phyloP scores from a whole-genome alignment of 805 yeast genomes.

The Metschnikowia lunata region DNA sequence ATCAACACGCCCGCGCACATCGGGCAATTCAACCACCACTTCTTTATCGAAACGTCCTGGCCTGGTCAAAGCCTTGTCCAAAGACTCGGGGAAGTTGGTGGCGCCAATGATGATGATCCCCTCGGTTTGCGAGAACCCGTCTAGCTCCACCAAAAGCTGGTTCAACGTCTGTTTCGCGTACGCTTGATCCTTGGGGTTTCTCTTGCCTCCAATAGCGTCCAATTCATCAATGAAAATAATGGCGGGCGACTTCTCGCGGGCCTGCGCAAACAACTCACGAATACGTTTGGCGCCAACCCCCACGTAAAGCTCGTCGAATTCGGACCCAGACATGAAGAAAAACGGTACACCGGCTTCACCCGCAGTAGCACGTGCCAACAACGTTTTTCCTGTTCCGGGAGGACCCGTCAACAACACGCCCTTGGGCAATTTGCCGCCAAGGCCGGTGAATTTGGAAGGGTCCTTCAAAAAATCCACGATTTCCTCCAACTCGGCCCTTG shows the following conservation, averaged over 20 bases:
- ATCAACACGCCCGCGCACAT: conserved; percentile 94
- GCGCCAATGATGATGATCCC: conserved; percentile 98
- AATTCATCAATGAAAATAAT: conserved; percentile 95
- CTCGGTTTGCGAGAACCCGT: conserved; percentile 87
- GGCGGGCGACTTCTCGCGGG: conserved; percentile 93
- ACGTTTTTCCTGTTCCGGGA: conserved; percentile 98
- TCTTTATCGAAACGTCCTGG: conserved; percentile 98
- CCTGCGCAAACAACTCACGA: conserved; percentile 88
- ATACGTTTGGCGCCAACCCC: conserved; percentile 99
- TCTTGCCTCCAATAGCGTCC: conserved; percentile 97
- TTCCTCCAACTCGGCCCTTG: conserved; percentile 94
- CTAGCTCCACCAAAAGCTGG: conserved; percentile 92
- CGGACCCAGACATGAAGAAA: conserved; percentile 97
- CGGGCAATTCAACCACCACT: conserved; percentile 93
- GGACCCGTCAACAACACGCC: conserved; percentile 97
- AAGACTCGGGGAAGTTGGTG: conserved; percentile 94
- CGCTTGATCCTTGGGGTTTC: conserved; percentile 97
- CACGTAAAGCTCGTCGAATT: conserved; percentile 95
- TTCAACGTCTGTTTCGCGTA: conserved; percentile 96
- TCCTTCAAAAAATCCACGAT: conserved; percentile 96
- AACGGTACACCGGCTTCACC: conserved; percentile 99
- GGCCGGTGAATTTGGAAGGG: conserved; percentile 91
- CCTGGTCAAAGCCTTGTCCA: conserved; percentile 95
- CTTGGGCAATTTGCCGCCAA: conserved; percentile 96
- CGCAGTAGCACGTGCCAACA: conserved; percentile 95